Base-by-base conservation (phyloP, 129 eudicot species). In the Helichrysum umbraculigerum region DNA sequence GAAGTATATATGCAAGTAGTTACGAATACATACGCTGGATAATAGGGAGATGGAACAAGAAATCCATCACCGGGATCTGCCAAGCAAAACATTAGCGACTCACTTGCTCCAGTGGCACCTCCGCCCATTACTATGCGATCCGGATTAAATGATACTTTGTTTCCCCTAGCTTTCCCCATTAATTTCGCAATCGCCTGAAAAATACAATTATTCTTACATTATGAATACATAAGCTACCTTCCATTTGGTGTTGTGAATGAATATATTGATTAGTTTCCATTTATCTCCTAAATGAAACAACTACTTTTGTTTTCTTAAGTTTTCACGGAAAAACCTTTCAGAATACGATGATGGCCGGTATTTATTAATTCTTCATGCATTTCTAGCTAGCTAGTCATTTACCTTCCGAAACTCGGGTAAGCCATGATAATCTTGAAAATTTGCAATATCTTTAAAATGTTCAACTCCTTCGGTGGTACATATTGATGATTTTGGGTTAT, bases 61-160 rank as follows among this genome's bases (percentile, higher is more conserved):
- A 92, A 92, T 15, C 83, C 97, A 20, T 92, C 96, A 3, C 86
- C 97, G 1, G 85, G 88, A 76, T 92, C 82, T 4, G 97, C 97
- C 89, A 92, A 81, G 77, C 93, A 89, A 75, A 87, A 89, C 83
- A 89, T 84, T 56, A 89, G 22, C 6, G 80, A 64, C 80, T 92
- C 98, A 62, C 81, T 87, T 15, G 98, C 93, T 72, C 96, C 93
- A 42, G 98, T 92, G 12, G 98, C 96, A 78, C 98, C 93, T 4
- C 98, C 96, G 0, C 84, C 87, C 98, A 92, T 89, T 28, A 92
- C 96, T 66, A 89, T 74, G 9, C 92, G 85, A 39, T 87, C 89
- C 0, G 97, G 92, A 69, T 92, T 91, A 72, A 92, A 92, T 5
- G 47, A 68, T n/a, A 87, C 97, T 71, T 73, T 80, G 15, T 82